Percentiles rank a stretch among this genome's conserved stretches.
These are phyloP conservation scores for Cercospora janseana DNA, from an alignment of 2,329 filamentous ascomycete genomes.

Conservation along the genomic window DNA sequence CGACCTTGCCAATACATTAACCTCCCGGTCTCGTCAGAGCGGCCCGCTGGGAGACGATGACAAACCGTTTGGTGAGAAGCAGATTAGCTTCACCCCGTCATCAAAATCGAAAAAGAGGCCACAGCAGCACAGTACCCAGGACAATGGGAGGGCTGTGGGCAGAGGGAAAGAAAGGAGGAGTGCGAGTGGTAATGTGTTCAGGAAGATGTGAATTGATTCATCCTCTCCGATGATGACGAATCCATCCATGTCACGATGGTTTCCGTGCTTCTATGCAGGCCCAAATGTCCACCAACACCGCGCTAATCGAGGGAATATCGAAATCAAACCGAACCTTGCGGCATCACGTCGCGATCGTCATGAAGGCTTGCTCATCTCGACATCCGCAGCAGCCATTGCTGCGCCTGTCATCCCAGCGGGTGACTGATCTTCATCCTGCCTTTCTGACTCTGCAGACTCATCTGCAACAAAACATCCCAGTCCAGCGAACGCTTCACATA, in stretches of 20 bases:
- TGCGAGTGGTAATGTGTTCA: conserved; percentile 73
- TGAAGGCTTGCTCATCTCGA: background rate
- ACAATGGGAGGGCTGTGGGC: conserved; percentile 32
- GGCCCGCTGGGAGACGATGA: conserved; percentile 34
- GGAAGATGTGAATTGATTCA: conserved; percentile 59
- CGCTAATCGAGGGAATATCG: background rate
- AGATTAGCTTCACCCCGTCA: conserved; percentile 71
- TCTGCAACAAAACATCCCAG: conserved; percentile 72
- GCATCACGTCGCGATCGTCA: background rate
- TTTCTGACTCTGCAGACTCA: background rate
- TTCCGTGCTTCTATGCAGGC: background rate
- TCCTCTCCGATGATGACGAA: background rate
- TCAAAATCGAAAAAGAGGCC: conserved; percentile 40
- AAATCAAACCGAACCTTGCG: too few species aligned
- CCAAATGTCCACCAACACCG: background rate
- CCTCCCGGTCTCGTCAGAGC: conserved; percentile 27
- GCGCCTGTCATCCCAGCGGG: background rate
- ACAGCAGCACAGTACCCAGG: conserved; percentile 31
- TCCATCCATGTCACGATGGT: background rate
- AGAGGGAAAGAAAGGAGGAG: conserved; percentile 58
- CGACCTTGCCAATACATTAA: conserved; percentile 49
- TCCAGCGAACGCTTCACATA: conserved; percentile 88
- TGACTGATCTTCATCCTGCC: background rate
- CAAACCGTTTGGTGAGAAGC: conserved; percentile 53
- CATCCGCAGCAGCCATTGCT: background rate